These are phyloP conservation scores for Pyrenopolyporus hunteri DNA, from an alignment of 495 filamentous ascomycete genomes.

Conservation along the genomic window DNA sequence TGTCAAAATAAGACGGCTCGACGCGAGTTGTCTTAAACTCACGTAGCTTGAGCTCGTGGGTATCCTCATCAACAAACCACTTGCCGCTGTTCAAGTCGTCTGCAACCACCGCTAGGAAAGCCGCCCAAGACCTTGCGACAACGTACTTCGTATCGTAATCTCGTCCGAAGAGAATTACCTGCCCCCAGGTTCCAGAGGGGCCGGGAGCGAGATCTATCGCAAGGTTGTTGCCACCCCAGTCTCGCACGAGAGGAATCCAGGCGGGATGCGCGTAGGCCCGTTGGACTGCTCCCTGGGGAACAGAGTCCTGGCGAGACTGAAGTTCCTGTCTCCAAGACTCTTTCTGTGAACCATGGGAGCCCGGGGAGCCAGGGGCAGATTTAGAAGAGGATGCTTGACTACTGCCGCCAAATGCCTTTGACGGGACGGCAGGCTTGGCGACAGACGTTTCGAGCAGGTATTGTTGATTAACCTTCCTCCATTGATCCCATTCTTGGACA, in stretches of 20 bases:
- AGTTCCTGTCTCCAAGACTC: constrained; percentile 81
- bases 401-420: constrained; percentile 70
- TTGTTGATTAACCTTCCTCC: constrained; percentile 90
- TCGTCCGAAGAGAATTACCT: constrained; percentile 93
- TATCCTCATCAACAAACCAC: constrained; percentile 89
- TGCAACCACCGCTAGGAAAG: constrained; percentile 83
- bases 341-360: constrained; percentile 66
- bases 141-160: constrained; percentile 99
- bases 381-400: constrained; percentile 57
- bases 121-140: constrained; percentile 88
- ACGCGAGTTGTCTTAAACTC: constrained; percentile 88
- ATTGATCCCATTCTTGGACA: constrained; percentile 96
- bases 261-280: constrained; percentile 92
- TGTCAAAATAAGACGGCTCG: constrained; percentile 94
- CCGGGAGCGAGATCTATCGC: constrained; percentile 94
- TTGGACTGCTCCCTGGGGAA: constrained; percentile 84
- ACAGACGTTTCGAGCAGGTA: constrained; percentile 68
- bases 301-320: constrained; percentile 81
- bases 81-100: constrained; percentile 89
- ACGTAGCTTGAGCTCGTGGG: constrained; percentile 84
- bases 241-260: constrained; percentile 95
- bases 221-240: constrained; percentile 98
- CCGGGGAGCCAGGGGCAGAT: constrained; percentile 52
- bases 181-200: constrained; percentile 89
- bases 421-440: constrained; percentile 61